Conservation (phyloP, 345 rosid genomes). For the Eucalyptus curtisii region DNA sequence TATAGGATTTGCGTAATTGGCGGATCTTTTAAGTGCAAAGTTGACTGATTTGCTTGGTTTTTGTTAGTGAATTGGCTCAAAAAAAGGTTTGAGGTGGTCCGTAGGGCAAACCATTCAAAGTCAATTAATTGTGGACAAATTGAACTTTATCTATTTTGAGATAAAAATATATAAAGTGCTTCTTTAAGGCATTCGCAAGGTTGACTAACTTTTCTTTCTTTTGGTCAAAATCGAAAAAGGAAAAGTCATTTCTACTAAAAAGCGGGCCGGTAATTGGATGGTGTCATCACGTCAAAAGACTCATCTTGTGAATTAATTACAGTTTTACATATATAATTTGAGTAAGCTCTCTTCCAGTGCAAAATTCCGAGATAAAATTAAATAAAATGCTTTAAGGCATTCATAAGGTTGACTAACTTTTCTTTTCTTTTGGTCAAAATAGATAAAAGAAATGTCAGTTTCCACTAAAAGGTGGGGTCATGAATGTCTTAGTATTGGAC, state of each 20-base stretch:
- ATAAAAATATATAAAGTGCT: not conserved
- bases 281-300: not conserved
- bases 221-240: not conserved
- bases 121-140: not conserved
- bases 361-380: not conserved
- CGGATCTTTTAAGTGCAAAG: not conserved
- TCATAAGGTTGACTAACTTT: not conserved
- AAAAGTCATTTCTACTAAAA: not conserved
- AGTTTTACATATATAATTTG: not conserved
- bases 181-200: not conserved
- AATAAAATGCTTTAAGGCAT: not conserved
- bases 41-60: not conserved
- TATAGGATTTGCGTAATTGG: not conserved
- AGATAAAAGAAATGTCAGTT: not conserved
- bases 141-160: not conserved
- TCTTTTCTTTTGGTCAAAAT: not conserved
- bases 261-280: not conserved
- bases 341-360: fast-evolving
- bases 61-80: not conserved
- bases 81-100: not conserved
- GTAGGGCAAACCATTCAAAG: not conserved
- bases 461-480: not conserved
- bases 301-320: not conserved
- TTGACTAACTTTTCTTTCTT: not conserved
- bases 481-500: not conserved